These are phyloP conservation scores for Apiotrichum akiyoshidainum DNA, from an alignment of 1,284 basidiomycete genomes.

Conservation along the genomic window DNA sequence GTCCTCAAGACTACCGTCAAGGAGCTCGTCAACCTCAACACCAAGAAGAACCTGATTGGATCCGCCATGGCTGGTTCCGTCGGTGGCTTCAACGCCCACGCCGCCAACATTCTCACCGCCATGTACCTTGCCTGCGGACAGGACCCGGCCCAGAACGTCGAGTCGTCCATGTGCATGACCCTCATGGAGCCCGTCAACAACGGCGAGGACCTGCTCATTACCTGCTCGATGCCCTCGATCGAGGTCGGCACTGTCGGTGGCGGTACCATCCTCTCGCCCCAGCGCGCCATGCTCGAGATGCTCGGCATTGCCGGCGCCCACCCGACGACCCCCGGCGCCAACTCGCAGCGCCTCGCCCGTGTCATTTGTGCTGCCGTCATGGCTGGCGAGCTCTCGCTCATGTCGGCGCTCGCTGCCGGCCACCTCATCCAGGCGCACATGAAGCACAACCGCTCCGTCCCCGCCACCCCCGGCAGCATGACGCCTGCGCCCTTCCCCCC, in stretches of 20 bases:
- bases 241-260: slow-evolving; percentile 96
- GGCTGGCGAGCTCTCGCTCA: slow-evolving; percentile 87
- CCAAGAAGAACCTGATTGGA: slow-evolving; percentile 96
- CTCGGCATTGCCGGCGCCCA: slow-evolving; percentile 86
- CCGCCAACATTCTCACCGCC: slow-evolving; percentile 94
- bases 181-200: slow-evolving; percentile 95
- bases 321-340: slow-evolving; percentile 73
- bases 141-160: slow-evolving; percentile 98
- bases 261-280: slow-evolving; percentile 84
- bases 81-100: slow-evolving; percentile 98
- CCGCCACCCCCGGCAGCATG: slow-evolving; percentile 44
- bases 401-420: slow-evolving; percentile 85
- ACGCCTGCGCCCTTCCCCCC: slow-evolving; percentile 33
- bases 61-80: slow-evolving; percentile 96
- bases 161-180: slow-evolving; percentile 97
- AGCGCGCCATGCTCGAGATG: slow-evolving; percentile 86
- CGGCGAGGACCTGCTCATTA: slow-evolving; percentile 85
- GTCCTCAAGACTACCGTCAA: slow-evolving; percentile 95
- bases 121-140: slow-evolving; percentile 96
- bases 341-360: slow-evolving; percentile 80
- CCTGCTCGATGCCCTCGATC: slow-evolving; percentile 90
- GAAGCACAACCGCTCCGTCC: slow-evolving; percentile 50
- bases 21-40: slow-evolving; percentile 85
- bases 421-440: slow-evolving; percentile 86
- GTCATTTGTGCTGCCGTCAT: slow-evolving; percentile 86